Base-by-base conservation (phyloP, 371 early-diverging fungal species). In the Pancytospora philotis region DNA sequence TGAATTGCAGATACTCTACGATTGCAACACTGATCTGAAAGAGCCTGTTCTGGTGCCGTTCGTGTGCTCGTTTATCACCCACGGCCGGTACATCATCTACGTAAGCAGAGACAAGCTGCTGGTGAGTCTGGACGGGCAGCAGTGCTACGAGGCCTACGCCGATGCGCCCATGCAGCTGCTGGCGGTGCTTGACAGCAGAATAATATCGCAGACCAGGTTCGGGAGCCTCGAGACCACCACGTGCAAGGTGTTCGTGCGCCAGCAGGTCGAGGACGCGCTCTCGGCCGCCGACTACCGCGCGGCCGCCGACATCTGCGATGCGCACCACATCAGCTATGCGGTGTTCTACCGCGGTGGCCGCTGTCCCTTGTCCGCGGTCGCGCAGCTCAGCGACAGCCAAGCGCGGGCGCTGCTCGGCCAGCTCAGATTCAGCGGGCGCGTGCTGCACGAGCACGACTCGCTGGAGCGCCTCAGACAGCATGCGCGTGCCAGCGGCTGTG, bases 161-260 rank as follows among this genome's bases (percentile, higher is more conserved):
- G 55, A 53, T 6, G 55, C 25, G 25, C 28, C 16, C 8, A 10
- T 53, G 19, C 8, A 8, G 8, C 8, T 53, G 25, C 55, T 53
- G 19, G 36, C 10, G 25, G 55, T 53, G 8, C 16, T 6, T 6
- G 55, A 36, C 16, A 19, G 36, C 6, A 53, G 36, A 10, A 53
- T 53, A 8, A 53, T 53, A 10, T 19, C 19, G 8, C 19, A 53
- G 8, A 53, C 55, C 19, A 25, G 55, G 16, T 53, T 53, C 19
- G 55, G 55, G 25, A 10, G 28, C 55, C 36, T 53, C 16, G 55
- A 53, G 36, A 53, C 55, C 36, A 53, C 19, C 19, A 10, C 55
- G 8, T 10, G 19, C 55, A 53, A 53, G 19, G 28, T 53, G 16
- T 53, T 53, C 19, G 8, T 8, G 8, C 8, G 6, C 28, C 16